Percentiles rank a stretch among this genome's conserved stretches.
phyloP scores from a whole-genome alignment of 257 asterid genomes.

The Jasminum sambac region DNA sequence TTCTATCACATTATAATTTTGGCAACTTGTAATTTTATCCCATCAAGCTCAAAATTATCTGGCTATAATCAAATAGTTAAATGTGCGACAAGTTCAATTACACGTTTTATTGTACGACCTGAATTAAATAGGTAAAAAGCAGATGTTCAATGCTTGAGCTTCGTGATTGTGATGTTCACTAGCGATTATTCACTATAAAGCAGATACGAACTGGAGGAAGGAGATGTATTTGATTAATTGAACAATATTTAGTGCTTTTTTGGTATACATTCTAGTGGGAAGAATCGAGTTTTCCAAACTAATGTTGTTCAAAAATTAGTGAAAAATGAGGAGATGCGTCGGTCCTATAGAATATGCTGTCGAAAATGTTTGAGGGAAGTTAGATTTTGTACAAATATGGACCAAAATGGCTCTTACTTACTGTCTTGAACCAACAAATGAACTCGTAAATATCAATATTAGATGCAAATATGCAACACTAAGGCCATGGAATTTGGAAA shows the following conservation, averaged over 20 bases:
- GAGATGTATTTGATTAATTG: not conserved
- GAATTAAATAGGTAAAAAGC: constrained; percentile 7
- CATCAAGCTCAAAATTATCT: not conserved
- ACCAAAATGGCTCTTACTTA: not conserved
- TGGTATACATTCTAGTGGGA: no score
- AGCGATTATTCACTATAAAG: not conserved
- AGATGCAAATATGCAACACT: not conserved
- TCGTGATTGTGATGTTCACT: constrained; percentile 6
- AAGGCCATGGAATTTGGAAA: constrained; percentile 6
- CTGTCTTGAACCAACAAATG: not conserved
- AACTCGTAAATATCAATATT: not conserved
- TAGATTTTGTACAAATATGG: no score
- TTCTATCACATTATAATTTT: no score
- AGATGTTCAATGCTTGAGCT: not conserved
- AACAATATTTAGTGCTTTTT: not conserved
- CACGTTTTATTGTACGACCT: constrained; percentile 10
- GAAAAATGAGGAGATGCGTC: no score
- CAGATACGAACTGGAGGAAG: not conserved
- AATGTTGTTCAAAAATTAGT: no score
- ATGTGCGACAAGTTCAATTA: not conserved
- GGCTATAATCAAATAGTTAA: constrained; percentile 2
- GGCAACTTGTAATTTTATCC: no score
- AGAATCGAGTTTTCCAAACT: no score
- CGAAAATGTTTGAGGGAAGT: no score
- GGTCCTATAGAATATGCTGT: no score